These are phyloP conservation scores for Cercospora zeina DNA, from an alignment of 2,329 filamentous ascomycete species.

Conservation along the genomic window DNA sequence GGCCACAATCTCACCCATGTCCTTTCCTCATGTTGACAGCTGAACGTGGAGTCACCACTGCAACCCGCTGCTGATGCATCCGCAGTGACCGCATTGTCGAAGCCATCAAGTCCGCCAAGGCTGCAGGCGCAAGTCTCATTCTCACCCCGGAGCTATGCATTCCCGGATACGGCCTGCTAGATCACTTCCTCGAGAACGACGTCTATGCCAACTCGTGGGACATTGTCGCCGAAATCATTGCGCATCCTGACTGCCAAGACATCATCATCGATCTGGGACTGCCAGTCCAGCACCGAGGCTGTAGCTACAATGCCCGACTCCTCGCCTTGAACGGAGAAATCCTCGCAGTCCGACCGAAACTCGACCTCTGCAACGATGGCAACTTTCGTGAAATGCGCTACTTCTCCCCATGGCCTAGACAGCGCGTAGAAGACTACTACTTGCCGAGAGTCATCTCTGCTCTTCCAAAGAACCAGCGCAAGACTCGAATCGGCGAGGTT, in stretches of 20 bases:
- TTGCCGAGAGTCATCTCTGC: conserved; percentile 61
- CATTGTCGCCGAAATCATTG: conserved; percentile 61
- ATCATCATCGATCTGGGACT: conserved; percentile 60
- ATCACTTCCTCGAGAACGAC: conserved; percentile 58
- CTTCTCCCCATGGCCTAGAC: conserved; percentile 64
- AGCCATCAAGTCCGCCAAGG: conserved; percentile 62
- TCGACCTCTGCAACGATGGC: conserved; percentile 70
- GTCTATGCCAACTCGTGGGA: conserved; percentile 56
- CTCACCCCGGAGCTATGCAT: conserved; percentile 52
- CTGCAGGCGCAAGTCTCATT: conserved; percentile 61
- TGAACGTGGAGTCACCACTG: too few species aligned
- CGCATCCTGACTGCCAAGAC: conserved; percentile 60
- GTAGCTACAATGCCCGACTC: conserved; percentile 66
- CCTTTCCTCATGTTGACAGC: too few species aligned
- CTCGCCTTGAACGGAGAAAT: conserved; percentile 67
- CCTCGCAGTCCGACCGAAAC: conserved; percentile 69
- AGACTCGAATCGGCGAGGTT: conserved; percentile 68
- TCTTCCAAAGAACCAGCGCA: conserved; percentile 54
- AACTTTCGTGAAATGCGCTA: conserved; percentile 54
- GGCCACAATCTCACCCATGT: too few species aligned
- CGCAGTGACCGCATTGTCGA: conserved; percentile 58
- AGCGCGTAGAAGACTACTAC: conserved; percentile 64
- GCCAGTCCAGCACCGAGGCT: conserved; percentile 62
- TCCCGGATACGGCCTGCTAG: conserved; percentile 66
- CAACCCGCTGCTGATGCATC: not conserved